These are phyloP conservation scores for Amborella trichopoda DNA, from an alignment of 164 flowering plant species.

Conservation along the genomic window DNA sequence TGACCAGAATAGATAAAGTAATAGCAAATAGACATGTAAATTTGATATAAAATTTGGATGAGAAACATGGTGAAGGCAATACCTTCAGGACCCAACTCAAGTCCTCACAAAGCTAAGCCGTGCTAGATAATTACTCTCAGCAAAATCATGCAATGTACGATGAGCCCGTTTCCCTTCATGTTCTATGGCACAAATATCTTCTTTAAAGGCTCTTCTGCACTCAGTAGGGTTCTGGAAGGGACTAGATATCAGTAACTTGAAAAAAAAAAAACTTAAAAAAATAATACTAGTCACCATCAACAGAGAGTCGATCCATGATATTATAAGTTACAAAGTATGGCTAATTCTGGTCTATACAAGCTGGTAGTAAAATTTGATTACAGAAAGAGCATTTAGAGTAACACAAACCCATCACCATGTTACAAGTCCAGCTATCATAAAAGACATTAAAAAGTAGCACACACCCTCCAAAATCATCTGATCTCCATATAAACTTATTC, in stretches of 20 bases:
- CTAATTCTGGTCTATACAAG: background rate
- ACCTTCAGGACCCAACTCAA: slow-evolving; percentile 13
- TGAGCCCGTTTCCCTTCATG: slow-evolving; percentile 38
- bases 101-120: slow-evolving; percentile 56
- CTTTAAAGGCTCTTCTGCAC: slow-evolving; percentile 41
- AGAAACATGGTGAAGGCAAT: no score
- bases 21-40: no score
- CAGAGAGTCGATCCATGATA: background rate
- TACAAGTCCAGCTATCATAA: background rate
- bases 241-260: background rate
- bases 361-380: background rate
- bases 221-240: slow-evolving; percentile 28
- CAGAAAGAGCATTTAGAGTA: background rate
- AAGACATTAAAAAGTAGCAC: no score
- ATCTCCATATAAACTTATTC: no score
- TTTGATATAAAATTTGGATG: no score
- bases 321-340: background rate
- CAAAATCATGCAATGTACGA: slow-evolving; percentile 89
- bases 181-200: slow-evolving; percentile 30
- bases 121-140: slow-evolving; percentile 78
- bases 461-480: no score
- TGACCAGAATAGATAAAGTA: no score
- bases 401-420: background rate
- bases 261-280: background rate
- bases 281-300: background rate